A percentile compares a stretch with the other conserved stretches of the same genome.
Conservation (phyloP, 495 filamentous ascomycete genomes). For the Penicillium psychrofluorescens region DNA sequence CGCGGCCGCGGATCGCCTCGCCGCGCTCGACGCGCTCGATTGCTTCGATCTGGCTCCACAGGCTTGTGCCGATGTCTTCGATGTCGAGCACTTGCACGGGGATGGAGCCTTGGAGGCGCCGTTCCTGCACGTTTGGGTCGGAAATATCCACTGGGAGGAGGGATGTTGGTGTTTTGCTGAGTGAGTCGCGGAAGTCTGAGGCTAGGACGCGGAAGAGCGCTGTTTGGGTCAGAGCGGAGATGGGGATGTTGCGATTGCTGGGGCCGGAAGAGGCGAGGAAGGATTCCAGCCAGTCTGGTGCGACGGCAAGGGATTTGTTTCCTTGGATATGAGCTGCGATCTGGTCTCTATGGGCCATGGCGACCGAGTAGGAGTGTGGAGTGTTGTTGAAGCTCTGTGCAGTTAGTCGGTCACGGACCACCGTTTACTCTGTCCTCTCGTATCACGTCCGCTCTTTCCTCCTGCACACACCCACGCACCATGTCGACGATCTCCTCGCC, state of each 20-base stretch:
- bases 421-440: slow-evolving; percentile 16
- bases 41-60: slow-evolving; percentile 80
- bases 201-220: slow-evolving; percentile 74
- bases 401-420: slow-evolving; percentile 19
- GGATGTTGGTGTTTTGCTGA: slow-evolving; percentile 39
- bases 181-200: slow-evolving; percentile 62
- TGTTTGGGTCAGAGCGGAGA: slow-evolving; percentile 68
- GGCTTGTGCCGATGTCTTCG: slow-evolving; percentile 68
- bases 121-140: slow-evolving; percentile 45
- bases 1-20: slow-evolving; percentile 71
- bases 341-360: slow-evolving; percentile 34
- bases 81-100: slow-evolving; percentile 78
- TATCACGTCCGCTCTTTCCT: slow-evolving; percentile 3
- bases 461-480: slow-evolving; percentile 7
- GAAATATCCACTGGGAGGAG: slow-evolving; percentile 53
- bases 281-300: slow-evolving; percentile 33
- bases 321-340: slow-evolving; percentile 35
- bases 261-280: slow-evolving; percentile 30
- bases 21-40: slow-evolving; percentile 79
- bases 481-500: slow-evolving; percentile 80
- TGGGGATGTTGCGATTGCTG: slow-evolving; percentile 49
- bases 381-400: not conserved
- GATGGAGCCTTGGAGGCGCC: slow-evolving; percentile 49
- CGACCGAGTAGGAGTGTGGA: not conserved
- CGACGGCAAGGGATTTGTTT: slow-evolving; percentile 37